Conservation (phyloP, 2,329 filamentous ascomycete species). For the Volutella citrinella region DNA sequence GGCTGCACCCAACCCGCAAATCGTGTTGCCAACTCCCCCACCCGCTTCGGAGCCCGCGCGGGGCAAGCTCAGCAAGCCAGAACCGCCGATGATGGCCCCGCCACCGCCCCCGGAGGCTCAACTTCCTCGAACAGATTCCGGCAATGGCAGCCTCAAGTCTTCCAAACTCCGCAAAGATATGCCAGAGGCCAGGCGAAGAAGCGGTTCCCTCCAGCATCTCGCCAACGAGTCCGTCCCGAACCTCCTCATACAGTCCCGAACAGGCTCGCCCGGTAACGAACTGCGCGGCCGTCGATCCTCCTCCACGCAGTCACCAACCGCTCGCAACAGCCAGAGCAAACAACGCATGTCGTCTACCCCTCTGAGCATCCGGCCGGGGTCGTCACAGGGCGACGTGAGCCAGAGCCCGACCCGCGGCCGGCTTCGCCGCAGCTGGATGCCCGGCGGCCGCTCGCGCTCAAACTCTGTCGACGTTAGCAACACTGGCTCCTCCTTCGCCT, state of each 20-base stretch:
- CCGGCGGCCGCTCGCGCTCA: slow-evolving; percentile 49
- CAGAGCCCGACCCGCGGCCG: slow-evolving; percentile 46
- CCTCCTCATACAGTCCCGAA: slow-evolving; percentile 22
- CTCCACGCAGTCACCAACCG: slow-evolving; percentile 42
- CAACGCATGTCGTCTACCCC: slow-evolving; percentile 32
- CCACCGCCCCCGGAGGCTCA: slow-evolving; percentile 12
- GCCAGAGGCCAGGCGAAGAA: slow-evolving; percentile 27
- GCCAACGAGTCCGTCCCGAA: slow-evolving; percentile 12
- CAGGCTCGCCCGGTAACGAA: slow-evolving; percentile 34
- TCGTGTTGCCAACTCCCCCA: slow-evolving; percentile 27
- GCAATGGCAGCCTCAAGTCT: too few relatives aligned
- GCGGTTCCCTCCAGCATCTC: slow-evolving; percentile 30
- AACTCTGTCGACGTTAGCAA: slow-evolving; percentile 39
- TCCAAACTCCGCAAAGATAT: slow-evolving; percentile 32
- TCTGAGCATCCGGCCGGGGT: slow-evolving; percentile 25
- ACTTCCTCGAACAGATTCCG: slow-evolving; percentile 19
- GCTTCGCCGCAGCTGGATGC: slow-evolving; percentile 53
- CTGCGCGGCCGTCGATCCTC: slow-evolving; percentile 42
- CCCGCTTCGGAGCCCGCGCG: too few relatives aligned
- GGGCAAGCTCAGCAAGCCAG: slow-evolving; percentile 2
- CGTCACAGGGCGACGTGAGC: slow-evolving; percentile 30
- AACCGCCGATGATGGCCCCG: slow-evolving; percentile 15
- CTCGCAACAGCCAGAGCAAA: slow-evolving; percentile 24
- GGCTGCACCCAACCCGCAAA: slow-evolving; percentile 22
- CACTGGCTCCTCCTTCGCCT: slow-evolving; percentile 37